Base-by-base conservation (phyloP, 345 rosid species). In the Citrus unshiu region DNA sequence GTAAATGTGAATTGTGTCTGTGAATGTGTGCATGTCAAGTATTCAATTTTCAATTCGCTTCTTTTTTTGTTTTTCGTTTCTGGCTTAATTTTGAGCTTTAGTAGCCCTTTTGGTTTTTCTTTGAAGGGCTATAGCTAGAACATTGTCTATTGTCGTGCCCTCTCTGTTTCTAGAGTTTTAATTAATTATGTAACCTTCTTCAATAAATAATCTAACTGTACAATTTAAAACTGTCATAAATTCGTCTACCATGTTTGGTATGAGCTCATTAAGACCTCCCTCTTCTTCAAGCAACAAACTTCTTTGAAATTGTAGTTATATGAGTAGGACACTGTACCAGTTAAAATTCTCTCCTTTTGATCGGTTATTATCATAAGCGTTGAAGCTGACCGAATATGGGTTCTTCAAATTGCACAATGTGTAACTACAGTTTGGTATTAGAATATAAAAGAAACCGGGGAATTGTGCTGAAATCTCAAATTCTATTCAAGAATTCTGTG, bases 51-150 rank as follows among this genome's bases (percentile, higher is more conserved):
- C 57, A 6, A 7, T 30, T 72, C 35, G 21, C 25, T 22, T 51
- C 56, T 51, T 27, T 34, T 37, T 65, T 34, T 21, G 3, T 4
- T 40, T 39, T 57, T 24, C 9, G 68, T 39, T 25, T 34, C 29
- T 19, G 40, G 9, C 9, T 37, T 24, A 1, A 30, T 21, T 63
- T 78, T 62, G 22, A 12, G 27, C 29, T 59, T 12, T 4, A n/a
- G 40, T 65, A 56, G 72, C 78, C 80, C 75, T 76, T 77, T 73
- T 59, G 39, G 57, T 83, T 83, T 79, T 83, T 75, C 70, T 40
- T 72, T 78, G 27, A 60, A 79, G 79, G 80, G 80, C 58, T 54
- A 39, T 39, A 5, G 82, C 75, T 37, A n/a, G 27, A 82, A 65
- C 46, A 4, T 24, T 21, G 1, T 58, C 35, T 21, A 7, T 58